These are phyloP conservation scores for Rhododendron henanense DNA, from an alignment of 148 eudicot genomes.

Conservation along the genomic window DNA sequence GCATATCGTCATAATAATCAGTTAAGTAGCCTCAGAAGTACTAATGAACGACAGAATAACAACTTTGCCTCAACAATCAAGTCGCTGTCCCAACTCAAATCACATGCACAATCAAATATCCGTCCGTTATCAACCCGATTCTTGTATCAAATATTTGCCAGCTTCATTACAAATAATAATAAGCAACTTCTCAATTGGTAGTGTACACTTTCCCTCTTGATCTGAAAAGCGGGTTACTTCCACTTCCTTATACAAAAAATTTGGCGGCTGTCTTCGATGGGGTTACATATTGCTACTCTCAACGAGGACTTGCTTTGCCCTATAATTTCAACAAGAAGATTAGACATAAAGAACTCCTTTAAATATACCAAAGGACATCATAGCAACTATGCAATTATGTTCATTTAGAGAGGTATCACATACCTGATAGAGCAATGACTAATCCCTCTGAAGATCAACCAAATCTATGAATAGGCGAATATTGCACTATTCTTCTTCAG, in stretches of 20 bases:
- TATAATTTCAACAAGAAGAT: background rate
- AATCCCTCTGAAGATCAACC: background rate
- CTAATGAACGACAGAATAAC: background rate
- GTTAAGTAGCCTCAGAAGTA: background rate
- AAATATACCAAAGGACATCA: background rate
- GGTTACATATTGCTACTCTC: slow-evolving; percentile 1
- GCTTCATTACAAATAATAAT: background rate
- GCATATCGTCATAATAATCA: background rate
- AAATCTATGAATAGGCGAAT: background rate
- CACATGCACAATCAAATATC: slow-evolving; percentile 3
- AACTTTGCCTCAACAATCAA: background rate
- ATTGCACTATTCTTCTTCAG: slow-evolving; percentile 50
- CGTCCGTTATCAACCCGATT: background rate
- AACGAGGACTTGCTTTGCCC: background rate
- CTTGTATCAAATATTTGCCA: background rate
- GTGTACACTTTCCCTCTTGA: slow-evolving; percentile 9
- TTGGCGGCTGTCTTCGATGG: background rate
- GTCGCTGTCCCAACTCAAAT: background rate
- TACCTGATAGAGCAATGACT: slow-evolving; percentile 8
- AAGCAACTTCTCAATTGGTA: background rate
- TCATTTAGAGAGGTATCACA: background rate
- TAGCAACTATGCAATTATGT: background rate
- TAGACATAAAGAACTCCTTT: background rate
- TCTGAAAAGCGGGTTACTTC: background rate
- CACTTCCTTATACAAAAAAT: background rate